Evolutionary conservation across 148 eudicot genomes (phyloP).

Genomic region (Rhododendron williamsianum): DNA sequence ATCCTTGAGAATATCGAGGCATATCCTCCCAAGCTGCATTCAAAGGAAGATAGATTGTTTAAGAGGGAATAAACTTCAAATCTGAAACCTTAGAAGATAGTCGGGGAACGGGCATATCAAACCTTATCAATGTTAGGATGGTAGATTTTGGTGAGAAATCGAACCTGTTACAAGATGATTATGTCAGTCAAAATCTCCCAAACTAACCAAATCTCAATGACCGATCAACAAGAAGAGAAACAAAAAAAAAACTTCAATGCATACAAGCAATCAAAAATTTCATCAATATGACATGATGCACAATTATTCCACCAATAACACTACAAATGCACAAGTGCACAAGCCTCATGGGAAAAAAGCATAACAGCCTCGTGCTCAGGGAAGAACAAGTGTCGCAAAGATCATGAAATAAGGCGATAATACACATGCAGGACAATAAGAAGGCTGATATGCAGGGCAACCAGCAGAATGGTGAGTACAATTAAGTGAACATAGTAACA

Average conservation of each 20-base stretch:
- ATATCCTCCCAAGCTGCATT: slow-evolving; percentile 97
- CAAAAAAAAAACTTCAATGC: background rate
- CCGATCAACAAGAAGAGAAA: no score
- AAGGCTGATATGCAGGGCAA: background rate
- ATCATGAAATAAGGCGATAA: background rate
- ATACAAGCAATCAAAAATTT: background rate
- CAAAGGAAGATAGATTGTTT: background rate
- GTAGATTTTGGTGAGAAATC: slow-evolving; percentile 95
- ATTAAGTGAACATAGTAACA: background rate
- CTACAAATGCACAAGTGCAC: background rate
- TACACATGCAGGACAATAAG: background rate
- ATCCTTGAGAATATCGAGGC: slow-evolving; percentile 98
- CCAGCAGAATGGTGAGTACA: background rate
- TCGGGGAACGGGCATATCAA: slow-evolving; percentile 5
- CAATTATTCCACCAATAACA: background rate
- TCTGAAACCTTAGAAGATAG: background rate
- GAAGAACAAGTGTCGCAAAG: background rate
- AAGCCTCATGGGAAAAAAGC: background rate
- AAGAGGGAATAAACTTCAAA: slow-evolving; percentile 4
- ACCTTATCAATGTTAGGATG: slow-evolving; percentile 99
- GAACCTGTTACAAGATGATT: slow-evolving; percentile 53
- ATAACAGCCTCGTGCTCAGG: background rate
- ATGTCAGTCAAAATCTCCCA: background rate
- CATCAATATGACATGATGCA: background rate
- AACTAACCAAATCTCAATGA: background rate